Conservation (phyloP, 208 protist genomes). For the Trypanosoma platydactyli region DNA sequence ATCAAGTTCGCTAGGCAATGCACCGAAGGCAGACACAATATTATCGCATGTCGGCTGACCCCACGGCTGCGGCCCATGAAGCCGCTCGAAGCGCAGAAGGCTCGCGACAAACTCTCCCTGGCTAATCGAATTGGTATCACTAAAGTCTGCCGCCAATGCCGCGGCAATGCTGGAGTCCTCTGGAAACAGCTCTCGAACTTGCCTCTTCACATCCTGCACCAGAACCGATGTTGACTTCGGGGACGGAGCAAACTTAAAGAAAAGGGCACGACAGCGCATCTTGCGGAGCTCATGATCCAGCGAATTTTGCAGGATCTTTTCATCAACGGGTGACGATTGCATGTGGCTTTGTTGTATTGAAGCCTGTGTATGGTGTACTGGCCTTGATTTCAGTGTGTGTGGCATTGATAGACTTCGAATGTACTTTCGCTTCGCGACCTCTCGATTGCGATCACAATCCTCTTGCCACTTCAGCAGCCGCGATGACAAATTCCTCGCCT, state of each 20-base stretch:
- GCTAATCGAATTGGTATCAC: constrained; percentile 28
- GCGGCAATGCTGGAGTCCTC: constrained; percentile 57
- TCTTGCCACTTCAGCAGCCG: constrained; percentile 64
- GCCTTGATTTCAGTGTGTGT: background rate
- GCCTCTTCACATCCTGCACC: constrained; percentile 42
- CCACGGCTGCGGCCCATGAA: constrained; percentile 57
- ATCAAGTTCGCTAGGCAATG: background rate
- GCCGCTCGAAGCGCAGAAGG: constrained; percentile 45
- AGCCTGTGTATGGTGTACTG: background rate
- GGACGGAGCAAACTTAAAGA: constrained; percentile 76
- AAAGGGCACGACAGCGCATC: constrained; percentile 77
- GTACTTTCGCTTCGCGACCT: constrained; percentile 30
- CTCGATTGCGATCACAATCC: constrained; percentile 32
- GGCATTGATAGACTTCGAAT: constrained; percentile 17
- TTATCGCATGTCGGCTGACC: constrained; percentile 26
- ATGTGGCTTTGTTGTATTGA: background rate
- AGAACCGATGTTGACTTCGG: constrained; percentile 30
- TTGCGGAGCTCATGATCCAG: constrained; percentile 39
- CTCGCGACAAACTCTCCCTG: constrained; percentile 59
- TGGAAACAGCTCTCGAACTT: constrained; percentile 55
- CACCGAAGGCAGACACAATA: background rate
- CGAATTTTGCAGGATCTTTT: background rate
- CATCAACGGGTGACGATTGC: background rate
- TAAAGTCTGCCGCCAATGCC: constrained; percentile 33
- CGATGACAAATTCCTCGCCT: constrained; percentile 35